Evolutionary conservation across 2,329 filamentous ascomycete genomes (phyloP).

Genomic region (Chaetomium sp.): DNA sequence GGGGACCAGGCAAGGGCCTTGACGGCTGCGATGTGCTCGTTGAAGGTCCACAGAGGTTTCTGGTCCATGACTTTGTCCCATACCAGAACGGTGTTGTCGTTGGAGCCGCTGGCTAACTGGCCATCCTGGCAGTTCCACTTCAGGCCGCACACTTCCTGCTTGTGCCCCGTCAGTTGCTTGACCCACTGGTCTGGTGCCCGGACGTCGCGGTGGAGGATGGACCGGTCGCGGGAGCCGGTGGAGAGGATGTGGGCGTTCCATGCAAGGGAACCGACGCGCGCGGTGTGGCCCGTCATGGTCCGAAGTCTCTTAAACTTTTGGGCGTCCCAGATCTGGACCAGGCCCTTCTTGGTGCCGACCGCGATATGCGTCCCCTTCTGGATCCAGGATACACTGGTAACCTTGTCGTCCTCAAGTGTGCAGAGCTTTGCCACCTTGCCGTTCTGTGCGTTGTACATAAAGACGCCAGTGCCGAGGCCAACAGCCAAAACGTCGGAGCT

Average conservation of each 20-base stretch:
- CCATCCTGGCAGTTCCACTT: slow-evolving; percentile 97
- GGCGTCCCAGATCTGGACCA: slow-evolving; percentile 97
- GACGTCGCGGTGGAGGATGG: slow-evolving; percentile 94
- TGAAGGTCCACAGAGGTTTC: slow-evolving; percentile 87
- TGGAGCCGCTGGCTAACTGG: slow-evolving; percentile 89
- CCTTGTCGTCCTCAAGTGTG: slow-evolving; percentile 84
- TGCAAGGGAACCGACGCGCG: slow-evolving; percentile 83
- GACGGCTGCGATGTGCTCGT: slow-evolving; percentile 89
- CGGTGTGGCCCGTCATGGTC: slow-evolving; percentile 95
- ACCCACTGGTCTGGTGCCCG: slow-evolving; percentile 87
- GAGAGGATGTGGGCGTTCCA: slow-evolving; percentile 99
- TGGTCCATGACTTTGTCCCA: slow-evolving; percentile 96
- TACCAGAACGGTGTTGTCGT: slow-evolving; percentile 98
- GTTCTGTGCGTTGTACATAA: slow-evolving; percentile 95
- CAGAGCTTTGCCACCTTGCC: slow-evolving; percentile 91
- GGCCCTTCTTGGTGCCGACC: slow-evolving; percentile 87
- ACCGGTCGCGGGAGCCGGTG: slow-evolving; percentile 85
- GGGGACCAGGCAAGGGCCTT: slow-evolving; percentile 98
- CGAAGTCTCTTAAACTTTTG: slow-evolving; percentile 76
- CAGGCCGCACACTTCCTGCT: slow-evolving; percentile 94
- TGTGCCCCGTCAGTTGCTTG: slow-evolving; percentile 82
- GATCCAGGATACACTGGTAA: slow-evolving; percentile 98
- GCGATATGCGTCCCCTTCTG: slow-evolving; percentile 94
- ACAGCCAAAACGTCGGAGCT: slow-evolving; percentile 91
- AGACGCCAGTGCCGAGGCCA: slow-evolving; percentile 85